Base-by-base conservation (phyloP, 2,329 filamentous ascomycete species). In the Davidsoniella virescens region DNA sequence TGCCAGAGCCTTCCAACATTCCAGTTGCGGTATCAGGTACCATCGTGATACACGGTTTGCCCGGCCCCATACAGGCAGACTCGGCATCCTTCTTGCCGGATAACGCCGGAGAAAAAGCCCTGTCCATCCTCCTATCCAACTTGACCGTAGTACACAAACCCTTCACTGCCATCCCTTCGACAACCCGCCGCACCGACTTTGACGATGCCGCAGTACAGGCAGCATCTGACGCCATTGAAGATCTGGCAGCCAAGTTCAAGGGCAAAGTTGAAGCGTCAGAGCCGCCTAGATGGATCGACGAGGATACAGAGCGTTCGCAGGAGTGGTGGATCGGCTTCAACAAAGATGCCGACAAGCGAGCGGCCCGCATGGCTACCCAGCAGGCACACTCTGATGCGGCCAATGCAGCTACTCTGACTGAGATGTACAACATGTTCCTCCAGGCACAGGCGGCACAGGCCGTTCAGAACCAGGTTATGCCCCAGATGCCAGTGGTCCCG, bases 281-380 rank as follows among this genome's bases (percentile, higher is more conserved):
- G 41, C 71, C 75, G 3, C 73, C 76, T 1, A 66, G 68, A 16
- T 75, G 73, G 67, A 66, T 78, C 55, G 62, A 61, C 8, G 61
- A 68, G 18, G 65, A 71, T 29, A 60, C 67, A 2, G 68, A 69
- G 29, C 67, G 67, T 54, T 63, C 70, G 0, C 67, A 68, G 8
- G 68, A 74, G 54, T 79, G 75, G 74, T 70, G 69, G 63, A 60
- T 67, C 9, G 72, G 71, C 0, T 70, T 68, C 54, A 65, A 66
- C 50, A 66, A 63, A 52, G 67, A 68, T 47, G 43, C 59, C 10
- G 60, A 64, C 7, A 58, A 59, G 1, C 64, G 63, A 43, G 62
- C 68, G 44, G 40, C 25, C 17, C 40, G 12, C 18, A 17, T 43
- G 18, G 40, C 40, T 12, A 2, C 40, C 18, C 40, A 43, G 8